phyloP scores from a whole-genome alignment of 2,329 filamentous ascomycete species.

The Leptoxyphium fumago region DNA sequence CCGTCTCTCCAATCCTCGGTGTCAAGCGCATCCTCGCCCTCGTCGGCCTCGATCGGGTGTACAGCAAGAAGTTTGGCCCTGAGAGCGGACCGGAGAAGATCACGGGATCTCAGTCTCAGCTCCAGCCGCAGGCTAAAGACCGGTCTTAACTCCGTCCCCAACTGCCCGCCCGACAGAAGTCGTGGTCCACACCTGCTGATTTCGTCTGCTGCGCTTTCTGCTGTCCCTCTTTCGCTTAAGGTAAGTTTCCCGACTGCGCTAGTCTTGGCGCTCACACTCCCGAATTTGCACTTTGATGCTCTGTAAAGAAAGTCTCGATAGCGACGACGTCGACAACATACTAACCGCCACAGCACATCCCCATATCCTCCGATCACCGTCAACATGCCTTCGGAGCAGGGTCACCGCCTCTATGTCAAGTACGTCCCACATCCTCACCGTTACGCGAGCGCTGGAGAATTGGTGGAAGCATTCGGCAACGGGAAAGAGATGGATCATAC shows the following conservation, averaged over 20 bases:
- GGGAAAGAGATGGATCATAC: not conserved
- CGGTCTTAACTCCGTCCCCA: too few species aligned
- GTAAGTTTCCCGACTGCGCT: not conserved
- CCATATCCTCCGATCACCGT: conserved; percentile 5
- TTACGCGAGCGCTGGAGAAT: not conserved
- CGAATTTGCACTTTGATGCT: not conserved
- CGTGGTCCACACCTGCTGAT: too few species aligned
- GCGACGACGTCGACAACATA: not conserved
- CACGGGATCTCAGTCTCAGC: not conserved
- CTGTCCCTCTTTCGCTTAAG: not conserved
- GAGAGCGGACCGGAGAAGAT: not conserved
- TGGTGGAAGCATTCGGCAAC: not conserved
- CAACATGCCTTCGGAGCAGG: conserved; percentile 16
- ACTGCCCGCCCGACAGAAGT: too few species aligned
- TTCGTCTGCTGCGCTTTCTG: not conserved
- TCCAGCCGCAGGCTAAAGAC: too few species aligned
- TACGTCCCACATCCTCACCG: conserved; percentile 5
- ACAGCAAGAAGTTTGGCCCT: not conserved
- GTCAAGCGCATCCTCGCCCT: not conserved
- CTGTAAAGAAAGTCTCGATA: not conserved
- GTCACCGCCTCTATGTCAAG: conserved; percentile 22
- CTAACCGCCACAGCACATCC: not conserved
- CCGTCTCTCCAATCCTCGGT: not conserved
- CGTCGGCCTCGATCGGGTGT: not conserved
- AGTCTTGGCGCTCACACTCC: not conserved